Evolutionary conservation across 345 rosid genomes (phyloP), one percentile per base, ranked within the genome.

Genomic region (Passiflora organensis): DNA sequence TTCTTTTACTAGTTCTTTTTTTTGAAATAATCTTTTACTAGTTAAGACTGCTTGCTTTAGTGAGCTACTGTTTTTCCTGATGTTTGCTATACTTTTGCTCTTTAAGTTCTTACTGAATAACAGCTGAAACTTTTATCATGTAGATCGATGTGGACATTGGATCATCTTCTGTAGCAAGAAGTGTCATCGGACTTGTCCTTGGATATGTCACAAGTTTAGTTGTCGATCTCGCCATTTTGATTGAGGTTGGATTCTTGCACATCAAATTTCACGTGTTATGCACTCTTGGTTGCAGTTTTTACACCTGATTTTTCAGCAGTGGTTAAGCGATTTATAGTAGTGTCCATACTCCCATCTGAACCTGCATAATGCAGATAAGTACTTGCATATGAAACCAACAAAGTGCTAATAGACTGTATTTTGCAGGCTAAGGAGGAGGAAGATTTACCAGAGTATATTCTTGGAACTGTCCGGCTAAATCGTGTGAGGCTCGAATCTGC

Each of bases 111-210:
- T 43, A 15, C 28, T 42, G 10, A 43, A 46, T 18, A 13, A 19
- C 52, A 49, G 55, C 49, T 20, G 21, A 49, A 50, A 51, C 15
- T 23, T n/a, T 48, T 67, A 25, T 49, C 22, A 14, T 78, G 77
- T 82, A 93, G 99, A 84, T 89, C 45, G 99, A 89, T 70, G 99
- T 93, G 59, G 97, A 86, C 71, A 89, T 93, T 56, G 99, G 97
- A 61, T 63, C 99, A 59, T 93, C 99, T n/a, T 86, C 99, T 11
- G 99, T 93, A n/a, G 99, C 99, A 19, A 79, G 88, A 32, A 43
- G 95, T 59, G 91, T 93, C 59, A 78, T 93, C 28, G 95, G 96
- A 53, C 86, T 89, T 46, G 97, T 93, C 60, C 91, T 93, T 42
- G 97, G 99, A 70, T 89, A 86, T 23, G 87, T 88, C 56, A 93